Evolutionary conservation across 768 basidiomycete genomes (phyloP).

Genomic region (Hysterangium stoloniferum): DNA sequence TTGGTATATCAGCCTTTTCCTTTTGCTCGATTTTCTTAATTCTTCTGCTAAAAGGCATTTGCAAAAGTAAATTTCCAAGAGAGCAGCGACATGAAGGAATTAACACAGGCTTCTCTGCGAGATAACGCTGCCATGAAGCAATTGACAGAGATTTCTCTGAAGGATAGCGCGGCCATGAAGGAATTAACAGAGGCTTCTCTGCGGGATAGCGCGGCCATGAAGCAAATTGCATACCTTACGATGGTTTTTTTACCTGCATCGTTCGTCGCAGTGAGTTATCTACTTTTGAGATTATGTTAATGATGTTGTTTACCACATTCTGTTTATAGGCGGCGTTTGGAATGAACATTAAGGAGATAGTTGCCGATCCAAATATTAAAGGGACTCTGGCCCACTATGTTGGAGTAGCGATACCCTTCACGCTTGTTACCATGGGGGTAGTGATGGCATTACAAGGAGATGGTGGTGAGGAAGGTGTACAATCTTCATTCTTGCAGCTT

Average conservation of each 20-base stretch:
- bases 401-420: constrained; percentile 37
- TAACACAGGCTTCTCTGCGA: constrained; percentile 38
- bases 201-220: constrained; percentile 33
- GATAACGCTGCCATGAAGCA: constrained; percentile 36
- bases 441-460: constrained; percentile 51
- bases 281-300: too few relatives aligned
- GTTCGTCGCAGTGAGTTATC: constrained; percentile 26
- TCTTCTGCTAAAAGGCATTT: too few relatives aligned
- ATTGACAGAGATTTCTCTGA: too few relatives aligned
- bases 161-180: constrained; percentile 45
- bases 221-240: constrained; percentile 43
- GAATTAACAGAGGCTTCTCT: constrained; percentile 40
- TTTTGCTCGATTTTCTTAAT: too few relatives aligned
- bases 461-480: too few relatives aligned
- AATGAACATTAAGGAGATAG: constrained; percentile 47
- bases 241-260: constrained; percentile 54
- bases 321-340: constrained; percentile 40
- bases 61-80: too few relatives aligned
- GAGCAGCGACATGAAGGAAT: constrained; percentile 40
- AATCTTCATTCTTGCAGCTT: too few relatives aligned
- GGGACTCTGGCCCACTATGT: constrained; percentile 34
- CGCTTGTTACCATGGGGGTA: constrained; percentile 42
- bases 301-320: too few relatives aligned
- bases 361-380: constrained; percentile 12
- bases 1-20: too few relatives aligned